phyloP scores from a whole-genome alignment of 345 rosid species.

The Diplotaxis tenuifolia region DNA sequence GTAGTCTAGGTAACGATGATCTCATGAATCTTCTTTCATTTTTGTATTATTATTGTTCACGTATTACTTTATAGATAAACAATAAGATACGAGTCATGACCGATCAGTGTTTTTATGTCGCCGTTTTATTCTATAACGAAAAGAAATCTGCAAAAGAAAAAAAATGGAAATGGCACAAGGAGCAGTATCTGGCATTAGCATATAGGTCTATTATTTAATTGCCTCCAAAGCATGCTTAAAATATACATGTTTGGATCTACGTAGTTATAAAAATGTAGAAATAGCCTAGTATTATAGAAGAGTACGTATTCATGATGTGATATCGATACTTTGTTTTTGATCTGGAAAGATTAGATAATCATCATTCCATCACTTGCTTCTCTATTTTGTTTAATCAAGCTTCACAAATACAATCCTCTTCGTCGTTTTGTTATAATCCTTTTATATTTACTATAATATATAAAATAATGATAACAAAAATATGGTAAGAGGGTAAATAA shows the following conservation, averaged over 20 bases:
- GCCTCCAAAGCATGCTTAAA: conserved; percentile 22
- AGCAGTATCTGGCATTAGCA: conserved; percentile 28
- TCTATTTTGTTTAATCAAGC: conserved; percentile 25
- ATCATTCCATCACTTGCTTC: conserved; percentile 36
- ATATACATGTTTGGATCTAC: conserved; percentile 17
- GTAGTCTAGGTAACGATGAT: conserved; percentile 10
- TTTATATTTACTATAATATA: too few relatives aligned
- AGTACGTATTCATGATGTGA: conserved; percentile 28
- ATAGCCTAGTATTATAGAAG: not conserved
- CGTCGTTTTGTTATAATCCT: too few relatives aligned
- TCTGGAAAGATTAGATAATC: conserved; percentile 33
- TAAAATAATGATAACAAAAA: too few relatives aligned
- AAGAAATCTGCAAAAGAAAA: not conserved
- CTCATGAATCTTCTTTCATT: conserved; percentile 33
- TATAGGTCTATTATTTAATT: conserved; percentile 14
- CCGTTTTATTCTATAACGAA: conserved; percentile 28
- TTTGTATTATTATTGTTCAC: conserved; percentile 25
- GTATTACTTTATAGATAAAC: conserved; percentile 28
- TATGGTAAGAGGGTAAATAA: too few relatives aligned
- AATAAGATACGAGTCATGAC: conserved; percentile 35
- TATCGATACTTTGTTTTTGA: conserved; percentile 24
- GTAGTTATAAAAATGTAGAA: not conserved
- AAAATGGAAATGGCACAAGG: conserved; percentile 11
- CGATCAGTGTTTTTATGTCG: conserved; percentile 34
- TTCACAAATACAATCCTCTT: conserved; percentile 16